Evolutionary conservation across 495 filamentous ascomycete species (phyloP), one percentile per base, ranked within the genome.

Genomic region (Glonium stellatum): DNA sequence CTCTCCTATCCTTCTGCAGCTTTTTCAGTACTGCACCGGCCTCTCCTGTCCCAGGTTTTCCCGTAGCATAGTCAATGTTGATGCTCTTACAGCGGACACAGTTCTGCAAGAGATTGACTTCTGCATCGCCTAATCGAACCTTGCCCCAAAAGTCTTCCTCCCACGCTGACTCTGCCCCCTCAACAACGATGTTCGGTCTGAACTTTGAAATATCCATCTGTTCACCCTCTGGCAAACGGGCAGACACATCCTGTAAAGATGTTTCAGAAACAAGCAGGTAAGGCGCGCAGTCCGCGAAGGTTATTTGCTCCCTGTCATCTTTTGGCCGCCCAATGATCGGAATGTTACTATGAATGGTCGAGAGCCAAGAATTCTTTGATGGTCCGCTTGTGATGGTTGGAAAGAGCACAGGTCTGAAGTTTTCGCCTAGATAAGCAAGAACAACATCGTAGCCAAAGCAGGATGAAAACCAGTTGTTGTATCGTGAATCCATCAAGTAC

Each of bases 141-240:
- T 87, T 85, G 10, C 76, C 83, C 92, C 92, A 97, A 69, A 81
- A 93, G 62, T 96, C 92, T 67, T 97, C 92, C 19, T 90, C 91
- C 72, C 81, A 97, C 0, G 84, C 78, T 9, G 66, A 65, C 23
- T 73, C 67, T 1, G 79, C 77, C 0, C 83, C 86, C 10, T 80
- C 78, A 8, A 96, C 71, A 8, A 96, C 84, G 42, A 96, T 82
- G 65, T 96, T 96, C 0, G 90, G 87, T 27, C 92, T 82, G 72
- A 95, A 91, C 68, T 91, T 93, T 11, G 83, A 85, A 66, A 88
- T 80, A 62, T 87, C 84, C 77, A 90, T 82, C n/a, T 75, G 62
- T 35, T 78, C 68, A 1, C 74, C 79, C 0, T 71, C 76, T 0
- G 78, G 73, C 4, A 95, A 69, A 0, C 89, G 81, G 3, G 70